Conservation (phyloP, 2,329 filamentous ascomycete species). For the Fusarium continuum region DNA sequence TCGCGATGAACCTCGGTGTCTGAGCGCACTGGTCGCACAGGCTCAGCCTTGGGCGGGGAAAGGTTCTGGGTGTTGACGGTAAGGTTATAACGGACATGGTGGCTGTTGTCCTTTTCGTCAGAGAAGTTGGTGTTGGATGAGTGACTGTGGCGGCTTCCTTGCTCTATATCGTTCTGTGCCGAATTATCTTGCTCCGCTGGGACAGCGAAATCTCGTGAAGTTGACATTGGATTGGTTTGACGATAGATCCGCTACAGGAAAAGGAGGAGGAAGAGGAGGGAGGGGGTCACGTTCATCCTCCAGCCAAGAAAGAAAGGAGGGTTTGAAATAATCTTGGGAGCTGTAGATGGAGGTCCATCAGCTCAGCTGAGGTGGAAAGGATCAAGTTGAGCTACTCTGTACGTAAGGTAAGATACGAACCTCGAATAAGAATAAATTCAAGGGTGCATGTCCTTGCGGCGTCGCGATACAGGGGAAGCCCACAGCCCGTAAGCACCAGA, state of each 20-base stretch:
- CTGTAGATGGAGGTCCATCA: not conserved
- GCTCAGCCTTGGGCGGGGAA: conserved; percentile 27
- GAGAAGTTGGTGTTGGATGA: conserved; percentile 38
- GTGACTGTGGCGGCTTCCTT: conserved; percentile 31
- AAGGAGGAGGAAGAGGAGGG: not conserved
- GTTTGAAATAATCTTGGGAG: not conserved
- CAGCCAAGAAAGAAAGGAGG: not conserved
- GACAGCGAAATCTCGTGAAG: conserved; percentile 23
- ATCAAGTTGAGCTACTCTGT: not conserved
- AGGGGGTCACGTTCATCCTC: not conserved
- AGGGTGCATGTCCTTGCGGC: conserved; percentile 12
- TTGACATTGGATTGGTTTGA: not conserved
- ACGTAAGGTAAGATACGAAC: conserved; percentile 10
- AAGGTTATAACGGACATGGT: conserved; percentile 44
- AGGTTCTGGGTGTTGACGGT: conserved; percentile 44
- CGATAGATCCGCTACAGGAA: not conserved
- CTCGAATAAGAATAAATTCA: conserved; percentile 11
- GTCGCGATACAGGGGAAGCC: conserved; percentile 28
- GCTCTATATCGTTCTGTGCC: conserved; percentile 23
- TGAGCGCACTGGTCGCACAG: conserved; percentile 37
- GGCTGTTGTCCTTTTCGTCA: conserved; percentile 19
- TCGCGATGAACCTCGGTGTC: conserved; percentile 43
- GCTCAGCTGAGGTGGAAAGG: conserved; percentile 2
- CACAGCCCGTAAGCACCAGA: conserved; percentile 28
- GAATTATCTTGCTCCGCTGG: conserved; percentile 13